Percentiles rank a stretch among this genome's conserved stretches.
Evolutionary conservation across 306 rosid genomes (phyloP).

Genomic region (Urtica urens): DNA sequence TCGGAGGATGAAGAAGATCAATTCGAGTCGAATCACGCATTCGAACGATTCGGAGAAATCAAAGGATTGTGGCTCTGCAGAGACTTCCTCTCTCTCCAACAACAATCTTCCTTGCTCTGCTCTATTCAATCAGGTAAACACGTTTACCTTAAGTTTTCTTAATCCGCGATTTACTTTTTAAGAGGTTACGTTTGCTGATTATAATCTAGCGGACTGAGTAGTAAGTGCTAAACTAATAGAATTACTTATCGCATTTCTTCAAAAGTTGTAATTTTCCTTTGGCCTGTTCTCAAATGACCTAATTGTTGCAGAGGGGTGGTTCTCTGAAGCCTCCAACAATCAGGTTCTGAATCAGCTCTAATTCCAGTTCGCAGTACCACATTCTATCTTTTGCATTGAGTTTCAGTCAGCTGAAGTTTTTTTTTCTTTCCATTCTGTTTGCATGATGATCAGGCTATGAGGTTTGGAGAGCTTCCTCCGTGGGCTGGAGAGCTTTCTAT

Average conservation of each 20-base stretch:
- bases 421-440: too few species aligned
- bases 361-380: too few species aligned
- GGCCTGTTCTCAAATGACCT: too few species aligned
- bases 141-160: too few species aligned
- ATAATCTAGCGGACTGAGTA: too few species aligned
- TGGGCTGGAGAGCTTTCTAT: slow-evolving; percentile 54
- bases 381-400: too few species aligned
- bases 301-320: slow-evolving; percentile 51
- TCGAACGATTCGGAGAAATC: slow-evolving; percentile 34
- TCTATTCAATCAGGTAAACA: slow-evolving; percentile 45
- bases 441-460: slow-evolving; percentile 56
- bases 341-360: slow-evolving; percentile 25
- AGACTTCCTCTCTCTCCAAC: slow-evolving; percentile 36
- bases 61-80: slow-evolving; percentile 56
- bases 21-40: slow-evolving; percentile 2
- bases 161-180: too few species aligned
- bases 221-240: too few species aligned
- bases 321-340: slow-evolving; percentile 38
- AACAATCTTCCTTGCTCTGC: slow-evolving; percentile 41
- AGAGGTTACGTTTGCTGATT: too few species aligned
- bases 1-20: slow-evolving; percentile 12
- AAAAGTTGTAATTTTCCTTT: too few species aligned
- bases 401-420: too few species aligned
- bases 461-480: slow-evolving; percentile 65
- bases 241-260: too few species aligned